A percentile compares a stretch with the other conserved stretches of the same genome.
These are phyloP conservation scores for Scedosporium dehoogii DNA, from an alignment of 2,329 filamentous ascomycete genomes.

Conservation along the genomic window DNA sequence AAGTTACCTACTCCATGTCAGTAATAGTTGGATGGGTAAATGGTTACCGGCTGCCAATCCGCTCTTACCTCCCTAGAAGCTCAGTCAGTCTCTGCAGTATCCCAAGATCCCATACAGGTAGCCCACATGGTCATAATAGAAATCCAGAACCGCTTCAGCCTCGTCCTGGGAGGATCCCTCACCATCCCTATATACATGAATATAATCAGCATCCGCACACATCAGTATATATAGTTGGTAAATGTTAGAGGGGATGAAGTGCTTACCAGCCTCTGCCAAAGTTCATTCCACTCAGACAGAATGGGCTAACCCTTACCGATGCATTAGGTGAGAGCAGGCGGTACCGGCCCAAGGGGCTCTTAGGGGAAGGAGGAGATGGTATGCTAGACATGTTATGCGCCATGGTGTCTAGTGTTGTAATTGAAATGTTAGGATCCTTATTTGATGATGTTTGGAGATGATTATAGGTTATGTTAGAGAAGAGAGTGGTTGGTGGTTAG, in stretches of 20 bases:
- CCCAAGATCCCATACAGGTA: background rate
- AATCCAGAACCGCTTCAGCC: conserved; percentile 55
- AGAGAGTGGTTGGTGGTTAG: too few species aligned
- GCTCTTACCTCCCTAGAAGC: background rate
- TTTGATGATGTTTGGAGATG: too few species aligned
- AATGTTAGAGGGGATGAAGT: background rate
- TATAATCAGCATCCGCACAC: conserved; percentile 1
- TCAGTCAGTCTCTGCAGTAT: background rate
- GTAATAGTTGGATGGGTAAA: background rate
- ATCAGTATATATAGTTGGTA: background rate
- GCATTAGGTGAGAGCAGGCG: conserved; percentile 57
- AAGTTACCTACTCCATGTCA: conserved; percentile 51
- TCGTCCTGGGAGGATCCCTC: conserved; percentile 53
- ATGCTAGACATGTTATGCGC: background rate
- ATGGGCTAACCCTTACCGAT: conserved; percentile 54
- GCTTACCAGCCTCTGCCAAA: conserved; percentile 46
- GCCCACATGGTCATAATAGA: conserved; percentile 46
- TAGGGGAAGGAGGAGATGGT: conserved; percentile 35
- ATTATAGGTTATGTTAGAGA: too few species aligned
- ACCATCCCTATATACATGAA: conserved; percentile 26
- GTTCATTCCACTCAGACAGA: conserved; percentile 57
- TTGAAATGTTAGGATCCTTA: too few species aligned
- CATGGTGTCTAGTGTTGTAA: background rate
- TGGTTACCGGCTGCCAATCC: background rate
- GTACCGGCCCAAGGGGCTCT: conserved; percentile 54